Evolutionary conservation across 2,329 filamentous ascomycete genomes (phyloP).

Genomic region (Colletotrichum lupini): DNA sequence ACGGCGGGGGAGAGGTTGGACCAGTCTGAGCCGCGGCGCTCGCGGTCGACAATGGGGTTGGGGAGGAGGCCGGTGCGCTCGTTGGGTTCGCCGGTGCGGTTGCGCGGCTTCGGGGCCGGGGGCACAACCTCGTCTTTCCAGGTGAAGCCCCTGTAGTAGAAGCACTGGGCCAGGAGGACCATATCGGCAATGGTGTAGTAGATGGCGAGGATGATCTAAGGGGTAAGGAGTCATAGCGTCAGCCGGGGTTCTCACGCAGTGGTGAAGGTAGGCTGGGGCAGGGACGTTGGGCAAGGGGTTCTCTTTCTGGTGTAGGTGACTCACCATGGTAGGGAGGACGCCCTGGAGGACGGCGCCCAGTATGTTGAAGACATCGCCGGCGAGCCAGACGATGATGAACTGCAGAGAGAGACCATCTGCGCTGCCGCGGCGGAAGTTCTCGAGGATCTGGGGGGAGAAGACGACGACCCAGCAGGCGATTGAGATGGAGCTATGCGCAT

Average conservation of each 20-base stretch:
- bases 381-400: slow-evolving; percentile 93
- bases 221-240: slow-evolving; percentile 12
- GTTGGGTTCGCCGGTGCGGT: slow-evolving; percentile 51
- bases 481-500: slow-evolving; percentile 78
- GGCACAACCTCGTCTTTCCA: slow-evolving; percentile 65
- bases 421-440: slow-evolving; percentile 87
- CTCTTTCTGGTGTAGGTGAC: slow-evolving; percentile 28
- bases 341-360: slow-evolving; percentile 91
- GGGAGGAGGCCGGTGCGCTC: slow-evolving; percentile 65
- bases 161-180: slow-evolving; percentile 88
- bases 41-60: slow-evolving; percentile 42
- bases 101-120: slow-evolving; percentile 51
- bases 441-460: slow-evolving; percentile 95
- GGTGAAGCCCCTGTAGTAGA: slow-evolving; percentile 93
- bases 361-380: slow-evolving; percentile 97
- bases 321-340: slow-evolving; percentile 90
- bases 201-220: slow-evolving; percentile 84
- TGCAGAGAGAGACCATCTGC: slow-evolving; percentile 90
- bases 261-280: slow-evolving; percentile 5
- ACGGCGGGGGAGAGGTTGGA: slow-evolving; percentile 82
- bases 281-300: background rate
- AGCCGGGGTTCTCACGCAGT: slow-evolving; percentile 29
- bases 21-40: slow-evolving; percentile 66
- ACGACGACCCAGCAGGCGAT: slow-evolving; percentile 99
- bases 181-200: slow-evolving; percentile 95